Evolutionary conservation across 176 grass and related monocot genomes (phyloP), one percentile per base, ranked within the genome.

Genomic region (Tuctoria greenei): DNA sequence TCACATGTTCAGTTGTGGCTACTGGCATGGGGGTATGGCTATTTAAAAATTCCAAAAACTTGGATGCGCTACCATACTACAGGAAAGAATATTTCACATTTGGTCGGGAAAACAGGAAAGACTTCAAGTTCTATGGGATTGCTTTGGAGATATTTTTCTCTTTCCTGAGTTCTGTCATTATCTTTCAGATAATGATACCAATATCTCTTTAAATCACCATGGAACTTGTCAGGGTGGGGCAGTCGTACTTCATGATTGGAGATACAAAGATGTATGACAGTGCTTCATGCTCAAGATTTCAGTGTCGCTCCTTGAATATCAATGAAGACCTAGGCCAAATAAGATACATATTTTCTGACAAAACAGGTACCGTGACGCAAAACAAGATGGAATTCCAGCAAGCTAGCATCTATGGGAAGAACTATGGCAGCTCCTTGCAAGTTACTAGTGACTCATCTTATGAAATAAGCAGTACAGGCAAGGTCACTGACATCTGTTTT

Each of bases 151-250:
- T 92, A 86, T 99, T 99, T 82, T 99, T 99, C 83, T 95, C 96
- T 75, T 99, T 99, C 87, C 80, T 99, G 73, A 99, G 96, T 79
- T 99, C 96, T 88, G 89, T 99, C 71, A 99, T 99, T 71, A 94
- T 99, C 74, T 99, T 99, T 82, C 96, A 99, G 85, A 99, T 99
- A 81, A 99, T 99, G 96, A 99, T 99, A 79, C 96, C 96, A 2
- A 99, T 99, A 86, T 99, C 96, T 49, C 74, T 99, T 37, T 99
- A 99, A 67, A 99, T 99, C 83, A 99, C 96, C 21, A 99, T 99
- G 96, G 96, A 99, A 80, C 67, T 99, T 47, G 96, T 99, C 28
- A 88, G 95, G 31, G 83, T 94, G 69, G 96, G 96, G 41, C 96
- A 99, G 46, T 95, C 91, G 43, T 99, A 99, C 69, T 99, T 99